phyloP scores from a whole-genome alignment of 1,284 basidiomycete species.

The Pyrrhoderma noxium region DNA sequence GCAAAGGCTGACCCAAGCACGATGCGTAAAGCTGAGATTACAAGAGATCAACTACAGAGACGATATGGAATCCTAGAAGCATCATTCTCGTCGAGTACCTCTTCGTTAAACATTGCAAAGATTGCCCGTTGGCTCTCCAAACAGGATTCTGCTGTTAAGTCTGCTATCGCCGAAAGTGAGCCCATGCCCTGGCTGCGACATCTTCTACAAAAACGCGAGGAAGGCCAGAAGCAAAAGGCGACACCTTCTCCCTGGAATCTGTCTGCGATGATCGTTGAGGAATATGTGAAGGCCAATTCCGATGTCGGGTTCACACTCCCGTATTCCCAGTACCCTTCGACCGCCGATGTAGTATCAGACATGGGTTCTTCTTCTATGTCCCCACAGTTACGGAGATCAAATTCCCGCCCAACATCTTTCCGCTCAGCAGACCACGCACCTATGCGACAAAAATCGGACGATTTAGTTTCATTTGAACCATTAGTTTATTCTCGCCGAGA shows the following conservation, averaged over 20 bases:
- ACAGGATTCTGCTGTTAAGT: constrained; percentile 38
- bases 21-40: constrained; percentile 56
- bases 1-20: constrained; percentile 44
- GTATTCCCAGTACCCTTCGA: constrained; percentile 30
- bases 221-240: constrained; percentile 3
- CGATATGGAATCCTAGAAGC: constrained; percentile 51
- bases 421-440: constrained; percentile 36
- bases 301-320: constrained; percentile 34
- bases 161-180: constrained; percentile 51
- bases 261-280: constrained; percentile 60
- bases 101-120: constrained; percentile 38
- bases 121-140: constrained; percentile 52
- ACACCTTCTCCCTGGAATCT: constrained; percentile 43
- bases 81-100: constrained; percentile 28
- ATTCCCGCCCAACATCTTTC: constrained; percentile 17
- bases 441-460: constrained; percentile 38
- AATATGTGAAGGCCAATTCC: constrained; percentile 41
- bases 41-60: constrained; percentile 54
- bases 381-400: background rate
- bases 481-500: constrained; percentile 31
- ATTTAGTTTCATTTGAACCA: constrained; percentile 43
- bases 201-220: constrained; percentile 39
- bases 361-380: constrained; percentile 9
- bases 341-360: constrained; percentile 18
- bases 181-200: constrained; percentile 68